Evolutionary conservation across 169 alveolate genomes (phyloP).

Genomic region (Cryptosporidium sp.): DNA sequence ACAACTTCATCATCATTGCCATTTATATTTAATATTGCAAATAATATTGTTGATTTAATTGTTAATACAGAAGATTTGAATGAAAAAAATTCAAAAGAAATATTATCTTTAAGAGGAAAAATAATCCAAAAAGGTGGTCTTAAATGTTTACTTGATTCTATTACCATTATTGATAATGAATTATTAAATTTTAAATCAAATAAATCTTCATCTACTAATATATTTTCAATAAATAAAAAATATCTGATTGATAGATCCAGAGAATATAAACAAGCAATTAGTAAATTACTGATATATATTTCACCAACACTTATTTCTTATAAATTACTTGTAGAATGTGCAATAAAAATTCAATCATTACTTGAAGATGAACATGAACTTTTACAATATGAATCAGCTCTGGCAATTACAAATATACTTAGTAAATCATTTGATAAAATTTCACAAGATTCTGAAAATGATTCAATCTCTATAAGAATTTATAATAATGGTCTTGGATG

Average conservation of each 20-base stretch:
- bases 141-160: constrained; percentile 54
- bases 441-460: constrained; percentile 38
- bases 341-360: constrained; percentile 43
- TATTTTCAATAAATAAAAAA: constrained; percentile 24
- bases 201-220: background rate
- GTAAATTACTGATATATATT: constrained; percentile 30
- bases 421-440: constrained; percentile 47
- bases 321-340: constrained; percentile 27
- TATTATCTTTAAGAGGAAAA: constrained; percentile 49
- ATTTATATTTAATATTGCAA: constrained; percentile 37
- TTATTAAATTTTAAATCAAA: background rate
- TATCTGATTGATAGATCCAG: constrained; percentile 47
- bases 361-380: constrained; percentile 67
- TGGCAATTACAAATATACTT: constrained; percentile 45
- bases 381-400: constrained; percentile 68
- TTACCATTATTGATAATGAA: constrained; percentile 48
- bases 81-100: constrained; percentile 9
- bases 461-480: constrained; percentile 32
- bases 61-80: background rate
- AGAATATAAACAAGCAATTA: constrained; percentile 62
- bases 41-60: constrained; percentile 58
- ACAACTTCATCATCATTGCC: constrained; percentile 5
- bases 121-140: constrained; percentile 56
- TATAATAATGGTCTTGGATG: constrained; percentile 47
- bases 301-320: constrained; percentile 62